Conservation (phyloP, 1,284 basidiomycete species). For the Gomphus sp. region DNA sequence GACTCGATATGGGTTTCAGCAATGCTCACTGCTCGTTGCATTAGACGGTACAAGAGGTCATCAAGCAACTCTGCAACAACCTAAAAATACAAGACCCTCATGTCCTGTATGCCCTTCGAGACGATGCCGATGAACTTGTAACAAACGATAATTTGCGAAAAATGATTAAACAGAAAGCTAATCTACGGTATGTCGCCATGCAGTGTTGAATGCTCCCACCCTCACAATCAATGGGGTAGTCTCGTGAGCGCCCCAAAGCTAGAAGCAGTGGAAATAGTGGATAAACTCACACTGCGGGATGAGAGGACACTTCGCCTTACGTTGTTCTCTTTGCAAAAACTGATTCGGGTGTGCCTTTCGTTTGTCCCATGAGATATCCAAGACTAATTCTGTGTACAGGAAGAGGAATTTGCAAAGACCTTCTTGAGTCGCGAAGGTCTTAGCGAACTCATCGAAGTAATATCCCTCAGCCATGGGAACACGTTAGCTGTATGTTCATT, state of each 20-base stretch:
- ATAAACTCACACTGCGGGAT: conserved; percentile 58
- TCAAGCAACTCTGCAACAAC: conserved; percentile 70
- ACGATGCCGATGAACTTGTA: conserved; percentile 83
- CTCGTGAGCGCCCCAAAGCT: conserved; percentile 75
- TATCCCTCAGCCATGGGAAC: conserved; percentile 69
- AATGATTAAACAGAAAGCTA: conserved; percentile 72
- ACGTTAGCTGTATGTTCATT: conserved; percentile 61
- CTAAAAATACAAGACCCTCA: conserved; percentile 79
- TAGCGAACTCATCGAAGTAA: conserved; percentile 63
- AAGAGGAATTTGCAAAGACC: conserved; percentile 81
- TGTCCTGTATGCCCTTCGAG: conserved; percentile 75
- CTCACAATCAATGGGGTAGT: conserved; percentile 25
- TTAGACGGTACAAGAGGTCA: conserved; percentile 63
- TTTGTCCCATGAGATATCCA: neutral
- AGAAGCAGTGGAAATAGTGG: conserved; percentile 73
- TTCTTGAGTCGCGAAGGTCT: conserved; percentile 79
- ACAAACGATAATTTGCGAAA: conserved; percentile 81
- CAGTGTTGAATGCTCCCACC: conserved; percentile 1
- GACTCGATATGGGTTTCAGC: neutral
- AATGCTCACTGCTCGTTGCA: neutral
- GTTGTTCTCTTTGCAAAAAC: conserved; percentile 76
- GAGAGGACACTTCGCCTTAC: conserved; percentile 58
- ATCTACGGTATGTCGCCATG: conserved; percentile 58
- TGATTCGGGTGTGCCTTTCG: conserved; percentile 52
- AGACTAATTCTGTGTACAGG: conserved; percentile 33